phyloP scores from a whole-genome alignment of 257 asterid species.

The Dorcoceras hygrometricum region DNA sequence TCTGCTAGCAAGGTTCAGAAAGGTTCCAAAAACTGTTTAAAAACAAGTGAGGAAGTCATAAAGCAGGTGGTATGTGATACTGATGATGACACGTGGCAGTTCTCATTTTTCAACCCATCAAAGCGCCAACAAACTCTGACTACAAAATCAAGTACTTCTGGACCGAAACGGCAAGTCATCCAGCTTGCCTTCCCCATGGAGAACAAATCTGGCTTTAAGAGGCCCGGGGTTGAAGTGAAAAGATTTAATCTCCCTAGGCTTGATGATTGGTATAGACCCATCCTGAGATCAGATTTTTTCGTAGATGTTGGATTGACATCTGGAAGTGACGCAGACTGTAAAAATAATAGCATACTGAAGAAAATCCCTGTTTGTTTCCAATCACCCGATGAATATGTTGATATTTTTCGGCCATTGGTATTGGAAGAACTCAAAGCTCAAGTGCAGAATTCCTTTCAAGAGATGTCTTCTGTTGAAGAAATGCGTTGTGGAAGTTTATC shows the following conservation, averaged over 20 bases:
- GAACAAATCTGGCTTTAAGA: conserved; percentile 49
- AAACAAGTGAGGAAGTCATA: conserved; percentile 31
- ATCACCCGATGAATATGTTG: conserved; percentile 79
- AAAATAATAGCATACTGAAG: conserved; percentile 57
- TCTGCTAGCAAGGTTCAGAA: conserved; percentile 35
- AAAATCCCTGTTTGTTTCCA: conserved; percentile 81
- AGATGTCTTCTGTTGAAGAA: conserved; percentile 64
- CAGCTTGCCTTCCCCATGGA: conserved; percentile 62
- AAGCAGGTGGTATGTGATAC: conserved; percentile 44
- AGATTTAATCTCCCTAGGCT: conserved; percentile 83
- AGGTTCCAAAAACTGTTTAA: conserved; percentile 31
- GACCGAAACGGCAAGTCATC: conserved; percentile 82
- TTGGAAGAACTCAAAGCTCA: conserved; percentile 97
- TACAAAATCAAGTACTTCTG: conserved; percentile 44
- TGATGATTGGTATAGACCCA: conserved; percentile 87
- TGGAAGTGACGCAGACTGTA: conserved; percentile 42
- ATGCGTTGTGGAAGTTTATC: conserved; percentile 71
- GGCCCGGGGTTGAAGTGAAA: conserved; percentile 50
- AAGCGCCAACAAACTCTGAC: conserved; percentile 43
- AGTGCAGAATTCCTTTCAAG: conserved; percentile 79
- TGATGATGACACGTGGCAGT: conserved; percentile 67
- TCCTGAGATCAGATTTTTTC: conserved; percentile 77
- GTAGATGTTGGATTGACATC: conserved; percentile 72
- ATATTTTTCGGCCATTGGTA: conserved; percentile 81
- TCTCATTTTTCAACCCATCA: conserved; percentile 68